A percentile compares a stretch with the other conserved stretches of the same genome.
phyloP scores from a whole-genome alignment of 2,329 filamentous ascomycete species.

The Geoglossum cookeanum region DNA sequence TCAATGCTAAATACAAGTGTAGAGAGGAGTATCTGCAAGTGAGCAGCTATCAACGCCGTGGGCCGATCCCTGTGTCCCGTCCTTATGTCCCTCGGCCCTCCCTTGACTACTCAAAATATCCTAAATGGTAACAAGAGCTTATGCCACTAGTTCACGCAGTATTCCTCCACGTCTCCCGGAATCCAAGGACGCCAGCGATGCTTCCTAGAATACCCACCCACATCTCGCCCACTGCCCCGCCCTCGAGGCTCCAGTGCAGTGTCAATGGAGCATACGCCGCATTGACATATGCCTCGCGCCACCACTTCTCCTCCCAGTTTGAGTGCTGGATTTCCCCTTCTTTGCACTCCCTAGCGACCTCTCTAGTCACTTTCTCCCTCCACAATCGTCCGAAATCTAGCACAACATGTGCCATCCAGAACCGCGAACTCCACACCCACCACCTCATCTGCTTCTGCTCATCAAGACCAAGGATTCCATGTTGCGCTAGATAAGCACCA shows the following conservation, averaged over 20 bases:
- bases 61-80: no score
- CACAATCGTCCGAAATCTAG: slow-evolving; percentile 53
- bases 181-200: slow-evolving; percentile 24
- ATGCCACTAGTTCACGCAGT: slow-evolving; percentile 9
- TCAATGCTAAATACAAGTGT: background rate
- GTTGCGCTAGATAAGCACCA: slow-evolving; percentile 53
- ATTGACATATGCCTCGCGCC: slow-evolving; percentile 49
- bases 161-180: slow-evolving; percentile 27
- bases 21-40: background rate
- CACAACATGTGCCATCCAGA: slow-evolving; percentile 62
- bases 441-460: slow-evolving; percentile 39
- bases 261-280: slow-evolving; percentile 65
- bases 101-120: no score
- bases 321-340: slow-evolving; percentile 24
- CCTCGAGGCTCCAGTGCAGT: slow-evolving; percentile 60
- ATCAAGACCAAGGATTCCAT: slow-evolving; percentile 45
- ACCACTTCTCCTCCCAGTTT: slow-evolving; percentile 30
- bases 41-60: no score
- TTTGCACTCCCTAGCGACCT: slow-evolving; percentile 15
- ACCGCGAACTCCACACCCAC: slow-evolving; percentile 54
- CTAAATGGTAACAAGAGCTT: background rate
- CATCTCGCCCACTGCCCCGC: slow-evolving; percentile 40
- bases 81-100: no score
- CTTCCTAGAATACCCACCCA: slow-evolving; percentile 39
- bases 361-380: slow-evolving; percentile 17